Base-by-base conservation (phyloP, 2,329 filamentous ascomycete species). In the Mariannaea elegans region DNA sequence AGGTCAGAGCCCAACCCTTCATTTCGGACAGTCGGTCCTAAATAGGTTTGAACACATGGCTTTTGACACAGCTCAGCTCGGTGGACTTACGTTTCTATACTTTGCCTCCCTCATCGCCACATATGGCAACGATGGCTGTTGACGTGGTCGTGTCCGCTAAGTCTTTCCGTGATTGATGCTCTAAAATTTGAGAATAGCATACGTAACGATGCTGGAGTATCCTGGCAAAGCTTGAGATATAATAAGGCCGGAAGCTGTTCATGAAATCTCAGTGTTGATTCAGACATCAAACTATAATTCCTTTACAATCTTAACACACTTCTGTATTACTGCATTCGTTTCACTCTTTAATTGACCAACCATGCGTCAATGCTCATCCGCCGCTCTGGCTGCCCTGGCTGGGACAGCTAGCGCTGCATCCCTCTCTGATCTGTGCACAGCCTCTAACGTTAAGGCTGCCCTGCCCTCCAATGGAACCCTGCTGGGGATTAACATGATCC, bases 401-500 rank as follows among this genome's bases (percentile, higher is more conserved):
- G 59, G 58, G 12, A 34, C 63, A 10, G 62, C 56, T 24, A 54
- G 56, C 24, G 65, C 59, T 7, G 47, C 65, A 47, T 62, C 62
- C 7, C 68, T 70, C 24, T 23, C 52, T 14, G 64, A 67, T 39
- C 39, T 71, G 18, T 70, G 68, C 50, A 66, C 55, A 12, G 57
- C 52, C 1, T 53, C 67, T 23, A 62, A 68, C 24, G 62, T 67
- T 16, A 60, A 68, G 38, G 44, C 63, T 14, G 61, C 69, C 9
- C 60, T 72, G 2, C 70, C 68, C 10, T 45, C 63, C 14, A 56
- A 65, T 27, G 59, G 55, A 12, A 56, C 49, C 12, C 34, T 64
- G 12, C 56, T 59, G 7, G 65, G 64, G 14, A 59, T 69, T 32
- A 39, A 63, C 44, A 50, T 81, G 60, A 66, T 79, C 54, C 75